Evolutionary conservation across 495 filamentous ascomycete species (phyloP).

Genomic region (Wilcoxina mikolae): DNA sequence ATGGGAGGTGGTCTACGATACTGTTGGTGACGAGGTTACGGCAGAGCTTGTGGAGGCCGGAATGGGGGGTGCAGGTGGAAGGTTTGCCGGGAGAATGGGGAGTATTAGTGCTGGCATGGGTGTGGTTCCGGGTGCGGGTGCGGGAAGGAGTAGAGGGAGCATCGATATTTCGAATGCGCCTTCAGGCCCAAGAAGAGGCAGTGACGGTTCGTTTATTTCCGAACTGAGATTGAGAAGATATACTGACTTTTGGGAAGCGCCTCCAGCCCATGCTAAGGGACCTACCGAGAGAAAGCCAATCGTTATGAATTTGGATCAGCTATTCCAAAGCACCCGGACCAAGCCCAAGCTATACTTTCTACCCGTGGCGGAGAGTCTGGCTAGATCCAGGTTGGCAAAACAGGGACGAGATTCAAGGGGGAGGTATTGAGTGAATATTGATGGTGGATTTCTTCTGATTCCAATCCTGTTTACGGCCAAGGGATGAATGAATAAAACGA

Average conservation of each 20-base stretch:
- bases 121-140: background rate
- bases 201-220: conserved; percentile 4
- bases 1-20: conserved; percentile 58
- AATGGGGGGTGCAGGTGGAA: conserved; percentile 6
- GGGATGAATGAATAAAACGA: too few relatives aligned
- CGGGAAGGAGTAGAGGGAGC: conserved; percentile 10
- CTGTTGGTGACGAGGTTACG: conserved; percentile 36
- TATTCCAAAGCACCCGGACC: conserved; percentile 46
- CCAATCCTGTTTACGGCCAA: too few relatives aligned
- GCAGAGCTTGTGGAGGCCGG: conserved; percentile 42
- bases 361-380: conserved; percentile 35
- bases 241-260: background rate
- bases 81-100: conserved; percentile 1
- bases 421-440: background rate
- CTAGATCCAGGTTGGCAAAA: conserved; percentile 17
- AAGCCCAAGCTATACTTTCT: conserved; percentile 60
- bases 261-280: background rate
- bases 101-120: background rate
- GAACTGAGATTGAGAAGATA: background rate
- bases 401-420: conserved; percentile 21
- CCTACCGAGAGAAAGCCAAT: conserved; percentile 26
- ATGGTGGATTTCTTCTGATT: too few relatives aligned
- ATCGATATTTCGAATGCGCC: conserved; percentile 8
- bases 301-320: conserved; percentile 37
- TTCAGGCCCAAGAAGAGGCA: conserved; percentile 20